Evolutionary conservation across 129 eudicot genomes (phyloP).

Genomic region (Flaveria robusta): DNA sequence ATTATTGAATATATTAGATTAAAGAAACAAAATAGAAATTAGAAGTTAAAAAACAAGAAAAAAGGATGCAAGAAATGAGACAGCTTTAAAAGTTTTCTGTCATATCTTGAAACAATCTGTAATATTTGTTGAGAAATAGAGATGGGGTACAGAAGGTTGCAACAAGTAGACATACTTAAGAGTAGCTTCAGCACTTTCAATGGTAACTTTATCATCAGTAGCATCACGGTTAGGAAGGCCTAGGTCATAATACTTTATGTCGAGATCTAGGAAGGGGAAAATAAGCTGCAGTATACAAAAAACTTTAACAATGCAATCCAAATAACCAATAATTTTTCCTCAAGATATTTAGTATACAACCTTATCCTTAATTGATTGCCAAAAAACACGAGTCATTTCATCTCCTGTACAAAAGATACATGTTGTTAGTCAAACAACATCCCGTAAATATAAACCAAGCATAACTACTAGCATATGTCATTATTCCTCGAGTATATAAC

Average conservation of each 20-base stretch:
- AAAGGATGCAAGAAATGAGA: background rate
- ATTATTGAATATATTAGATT: background rate
- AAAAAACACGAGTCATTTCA: conserved; percentile 93
- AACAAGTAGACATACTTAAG: conserved; percentile 57
- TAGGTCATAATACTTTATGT: conserved; percentile 91
- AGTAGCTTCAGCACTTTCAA: conserved; percentile 98
- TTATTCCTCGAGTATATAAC: background rate
- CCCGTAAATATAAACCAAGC: background rate
- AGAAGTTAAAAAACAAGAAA: background rate
- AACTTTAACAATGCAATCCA: background rate
- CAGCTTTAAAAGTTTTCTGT: background rate
- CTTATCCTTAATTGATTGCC: conserved; percentile 93
- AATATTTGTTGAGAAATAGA: conserved; percentile 3
- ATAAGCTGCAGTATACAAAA: conserved; percentile 61
- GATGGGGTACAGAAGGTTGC: background rate
- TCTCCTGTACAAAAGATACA: conserved; percentile 66
- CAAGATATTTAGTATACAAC: conserved; percentile 34
- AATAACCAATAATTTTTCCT: background rate
- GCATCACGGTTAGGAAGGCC: conserved; percentile 97
- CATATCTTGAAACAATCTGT: background rate
- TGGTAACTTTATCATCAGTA: conserved; percentile 87
- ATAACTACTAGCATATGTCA: background rate
- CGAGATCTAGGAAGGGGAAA: conserved; percentile 84
- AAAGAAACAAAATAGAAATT: background rate
- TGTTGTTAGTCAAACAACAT: background rate